Percentiles rank a stretch among this genome's conserved stretches.
Evolutionary conservation across 1,284 basidiomycete genomes (phyloP).

Genomic region (Trametes pubescens): DNA sequence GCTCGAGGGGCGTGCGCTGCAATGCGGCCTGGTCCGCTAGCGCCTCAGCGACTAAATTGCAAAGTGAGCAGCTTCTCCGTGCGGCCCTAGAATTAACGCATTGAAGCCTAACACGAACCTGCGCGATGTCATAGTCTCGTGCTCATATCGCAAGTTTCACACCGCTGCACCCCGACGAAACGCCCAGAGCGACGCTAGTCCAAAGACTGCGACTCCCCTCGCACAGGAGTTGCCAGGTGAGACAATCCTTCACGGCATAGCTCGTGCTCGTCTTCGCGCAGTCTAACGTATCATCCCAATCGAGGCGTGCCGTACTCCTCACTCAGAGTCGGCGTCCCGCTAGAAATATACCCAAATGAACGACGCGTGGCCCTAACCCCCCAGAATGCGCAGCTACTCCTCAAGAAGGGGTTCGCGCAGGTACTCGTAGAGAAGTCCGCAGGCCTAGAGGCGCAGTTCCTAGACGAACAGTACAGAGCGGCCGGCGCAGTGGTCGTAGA

Average conservation of each 20-base stretch:
- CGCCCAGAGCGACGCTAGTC: conserved; percentile 31
- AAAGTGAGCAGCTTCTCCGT: conserved; percentile 22
- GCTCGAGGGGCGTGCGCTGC: conserved; percentile 29
- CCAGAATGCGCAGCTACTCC: conserved; percentile 72
- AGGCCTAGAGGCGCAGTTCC: conserved; percentile 76
- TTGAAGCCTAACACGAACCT: conserved; percentile 15
- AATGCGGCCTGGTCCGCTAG: conserved; percentile 13
- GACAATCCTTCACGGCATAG: conserved; percentile 1
- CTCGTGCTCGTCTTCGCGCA: background rate
- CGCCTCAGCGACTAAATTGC: conserved; percentile 17
- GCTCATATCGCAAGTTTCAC: conserved; percentile 39
- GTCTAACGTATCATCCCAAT: background rate
- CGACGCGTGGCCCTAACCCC: conserved; percentile 83
- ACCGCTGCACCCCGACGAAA: conserved; percentile 32
- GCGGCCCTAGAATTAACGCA: conserved; percentile 11
- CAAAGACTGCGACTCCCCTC: conserved; percentile 25
- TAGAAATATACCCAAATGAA: conserved; percentile 79
- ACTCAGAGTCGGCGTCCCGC: conserved; percentile 80
- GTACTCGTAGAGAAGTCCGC: conserved; percentile 80
- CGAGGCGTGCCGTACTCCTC: conserved; percentile 74
- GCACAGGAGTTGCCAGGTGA: conserved; percentile 37
- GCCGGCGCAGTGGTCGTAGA: conserved; percentile 82
- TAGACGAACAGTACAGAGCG: conserved; percentile 77
- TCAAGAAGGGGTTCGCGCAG: conserved; percentile 81
- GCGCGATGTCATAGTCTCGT: conserved; percentile 31